Evolutionary conservation across 345 rosid genomes (phyloP).

Genomic region (Populus ilicifolia): DNA sequence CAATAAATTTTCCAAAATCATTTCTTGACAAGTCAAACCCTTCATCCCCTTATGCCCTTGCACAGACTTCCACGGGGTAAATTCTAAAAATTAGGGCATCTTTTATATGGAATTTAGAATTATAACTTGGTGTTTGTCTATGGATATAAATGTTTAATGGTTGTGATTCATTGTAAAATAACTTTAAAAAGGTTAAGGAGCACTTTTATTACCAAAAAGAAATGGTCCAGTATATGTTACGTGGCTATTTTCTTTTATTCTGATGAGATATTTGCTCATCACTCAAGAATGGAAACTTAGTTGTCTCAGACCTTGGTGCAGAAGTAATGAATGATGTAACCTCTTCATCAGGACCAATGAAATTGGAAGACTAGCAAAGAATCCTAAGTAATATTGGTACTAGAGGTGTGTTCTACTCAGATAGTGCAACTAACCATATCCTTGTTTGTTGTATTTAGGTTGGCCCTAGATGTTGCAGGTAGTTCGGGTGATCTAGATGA

Average conservation of each 20-base stretch:
- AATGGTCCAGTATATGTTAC: no score
- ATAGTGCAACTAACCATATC: background rate
- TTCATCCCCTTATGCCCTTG: background rate
- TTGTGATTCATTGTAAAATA: no score
- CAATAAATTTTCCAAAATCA: background rate
- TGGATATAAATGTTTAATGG: no score
- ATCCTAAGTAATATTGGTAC: slow-evolving; percentile 78
- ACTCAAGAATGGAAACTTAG: slow-evolving; percentile 45
- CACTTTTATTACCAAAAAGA: no score
- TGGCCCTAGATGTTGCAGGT: slow-evolving; percentile 43
- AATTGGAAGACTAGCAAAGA: slow-evolving; percentile 84
- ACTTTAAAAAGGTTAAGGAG: no score
- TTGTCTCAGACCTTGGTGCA: slow-evolving; percentile 52
- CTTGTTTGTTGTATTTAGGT: slow-evolving; percentile 2
- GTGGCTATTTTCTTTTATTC: no score
- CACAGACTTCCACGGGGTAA: background rate
- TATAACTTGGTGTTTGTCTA: no score
- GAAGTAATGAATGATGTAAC: slow-evolving; percentile 67
- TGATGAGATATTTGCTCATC: background rate
- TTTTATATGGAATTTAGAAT: slow-evolving; percentile 36
- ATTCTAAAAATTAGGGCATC: background rate
- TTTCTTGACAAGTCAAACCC: background rate
- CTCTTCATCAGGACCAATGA: slow-evolving; percentile 85
- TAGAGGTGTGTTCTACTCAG: slow-evolving; percentile 42
- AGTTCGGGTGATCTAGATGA: slow-evolving; percentile 30